Evolutionary conservation across 164 flowering plant genomes (phyloP), one percentile per base, ranked within the genome.

Genomic region (Magnolia kwangsiensis): DNA sequence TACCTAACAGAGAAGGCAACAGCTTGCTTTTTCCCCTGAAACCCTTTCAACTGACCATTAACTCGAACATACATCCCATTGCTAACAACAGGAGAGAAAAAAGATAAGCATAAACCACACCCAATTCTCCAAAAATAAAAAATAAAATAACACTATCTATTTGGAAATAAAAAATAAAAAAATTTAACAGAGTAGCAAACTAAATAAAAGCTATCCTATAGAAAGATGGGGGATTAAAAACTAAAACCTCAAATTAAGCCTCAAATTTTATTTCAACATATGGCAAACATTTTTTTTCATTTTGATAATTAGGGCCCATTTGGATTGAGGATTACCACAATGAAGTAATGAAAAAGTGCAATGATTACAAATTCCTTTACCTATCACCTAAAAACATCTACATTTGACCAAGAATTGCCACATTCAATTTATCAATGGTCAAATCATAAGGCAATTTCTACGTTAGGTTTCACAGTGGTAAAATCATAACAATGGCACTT

Each of bases 51-150:
- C 77, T 90, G 89, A 67, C 97, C 99, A 86, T 88, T 85, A 61
- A 96, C 83, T 21, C 93, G 86, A 31, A 90, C 92, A 87, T 96
- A 91, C 82, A 80, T 87, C 59, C 96, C 99, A 78, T 90, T 88
- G 83, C 99, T 94, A 29, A 51, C 8, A 23, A 29, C 18, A 5
- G 45, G 8, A 49, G 65, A 19, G 0, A 31, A n/a, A 16, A 55
- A 55, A 55, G 61, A 55, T 16, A 14, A 4, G 7, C 45, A 37
- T 37, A 37, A 37, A 37, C 45, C 45, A 45, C 18, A 7, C 23
- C 19, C 18, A 8, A 49, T 8, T 23, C 24, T 20, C 6, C 4
- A 50, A 49, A 31, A 27, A 27, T 27, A 27, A 21, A 70, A 7
- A 7, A 70, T 11, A 49, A 37, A 16, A 20, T 4, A n/a, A 19